Evolutionary conservation across 1,284 basidiomycete genomes (phyloP), one percentile per base, ranked within the genome.

Genomic region (Irpex sp.): DNA sequence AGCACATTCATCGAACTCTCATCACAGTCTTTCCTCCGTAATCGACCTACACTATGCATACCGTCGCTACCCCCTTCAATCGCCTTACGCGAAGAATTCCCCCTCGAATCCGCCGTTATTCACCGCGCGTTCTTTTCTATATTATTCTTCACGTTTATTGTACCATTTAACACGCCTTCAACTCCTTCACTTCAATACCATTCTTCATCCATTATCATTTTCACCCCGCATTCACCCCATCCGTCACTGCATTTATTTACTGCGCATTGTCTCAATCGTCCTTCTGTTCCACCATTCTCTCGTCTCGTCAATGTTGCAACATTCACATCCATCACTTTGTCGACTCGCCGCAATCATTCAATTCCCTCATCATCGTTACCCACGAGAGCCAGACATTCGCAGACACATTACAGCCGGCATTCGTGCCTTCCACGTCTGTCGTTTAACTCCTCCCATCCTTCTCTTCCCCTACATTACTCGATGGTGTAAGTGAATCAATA

Each of bases 101-200:
- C 26, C 74, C 70, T 69, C 73, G 54, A 56, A 71, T 68, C 66
- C 59, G 40, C 64, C 62, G 59, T 66, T 68, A 67, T 67, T 68
- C 57, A 66, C 64, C 67, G 72, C 66, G 65, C 72, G 67, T 72
- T 74, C 73, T 63, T 66, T 82, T 83, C 78, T 85, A 85, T 83
- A 82, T 91, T 89, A 90, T 91, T 88, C 82, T 84, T 88, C 85
- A 88, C 66, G 78, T 83, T 87, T 89, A 88, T 88, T 78, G 75
- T 75, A 78, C 73, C 71, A 74, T 72, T 71, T 70, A 68, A 51
- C 59, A 38, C 54, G 38, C 52, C 64, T 65, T 68, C 60, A 66
- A 61, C 63, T 69, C 68, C 68, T 48, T 48, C 51, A 48, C n/a
- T 56, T 34, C 69, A 69, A 70, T 26, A 26, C 49, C 49, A 17